Base-by-base conservation (phyloP, 352 stramenopile genomes). In the Globisporangium radiosum region DNA sequence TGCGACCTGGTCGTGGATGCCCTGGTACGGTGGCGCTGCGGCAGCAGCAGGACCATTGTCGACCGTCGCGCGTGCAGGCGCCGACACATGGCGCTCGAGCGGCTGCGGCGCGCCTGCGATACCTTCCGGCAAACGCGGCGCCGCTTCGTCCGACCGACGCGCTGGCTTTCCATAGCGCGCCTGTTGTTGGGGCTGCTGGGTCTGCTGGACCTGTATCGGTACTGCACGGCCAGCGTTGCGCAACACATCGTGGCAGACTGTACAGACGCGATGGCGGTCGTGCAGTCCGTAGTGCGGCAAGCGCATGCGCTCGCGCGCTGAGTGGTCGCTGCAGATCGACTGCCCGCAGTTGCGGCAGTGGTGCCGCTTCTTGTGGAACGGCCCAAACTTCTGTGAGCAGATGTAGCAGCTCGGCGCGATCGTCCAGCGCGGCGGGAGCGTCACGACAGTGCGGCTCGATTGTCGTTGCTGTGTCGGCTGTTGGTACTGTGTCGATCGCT, bases 341-440 rank as follows among this genome's bases (percentile, higher is more conserved):
- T 92, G 81, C 0, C 85, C 85, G 49, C 85, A 95, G 64, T 95
- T 95, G 39, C 85, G 81, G 60, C 85, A 95, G 66, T 95, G 85
- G 66, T 95, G 85, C 17, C 85, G 81, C 68, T 92, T 93, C 67
- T 87, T 89, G 63, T 92, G 90, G 2, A 76, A 65, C 45, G 66
- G 70, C 2, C n/a, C 36, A 57, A 90, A 95, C 59, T 92, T 95
- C 44, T 79, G 78, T 47, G 80, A 82, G 62, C 85, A 95, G 54
- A 95, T 92, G 61, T 88, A 81, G 66, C 85, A 95, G 52, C 83
- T 93, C 1, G 73, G 75, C 4, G 81, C 83, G 58, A 90, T 95
- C 63, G 76, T 90, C 85, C 85, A 95, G 11, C 85, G 78, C 47
- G 85, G 85, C 14, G 85, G 85, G 9, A 95, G 70, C 17, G 83